Evolutionary conservation across 352 stramenopile species (phyloP).

Genomic region (Globisporangium viniferum): DNA sequence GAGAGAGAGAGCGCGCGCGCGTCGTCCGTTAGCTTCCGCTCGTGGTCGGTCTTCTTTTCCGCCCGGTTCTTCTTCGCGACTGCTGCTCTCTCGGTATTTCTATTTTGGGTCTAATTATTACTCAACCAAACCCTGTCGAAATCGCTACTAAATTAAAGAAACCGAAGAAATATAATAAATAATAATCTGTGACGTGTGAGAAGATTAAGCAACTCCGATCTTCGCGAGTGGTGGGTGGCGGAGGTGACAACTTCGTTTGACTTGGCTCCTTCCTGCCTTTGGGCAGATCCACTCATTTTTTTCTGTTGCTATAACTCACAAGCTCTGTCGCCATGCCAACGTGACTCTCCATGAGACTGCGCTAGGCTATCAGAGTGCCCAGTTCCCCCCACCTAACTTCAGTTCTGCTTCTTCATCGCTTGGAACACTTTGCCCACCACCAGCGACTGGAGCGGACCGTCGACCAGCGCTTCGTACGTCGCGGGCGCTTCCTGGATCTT

Average conservation of each 20-base stretch:
- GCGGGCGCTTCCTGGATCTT: conserved; percentile 47
- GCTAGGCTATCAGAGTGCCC: background rate
- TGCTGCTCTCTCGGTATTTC: background rate
- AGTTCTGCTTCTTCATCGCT: background rate
- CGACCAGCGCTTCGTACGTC: conserved; percentile 34
- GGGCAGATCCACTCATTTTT: background rate
- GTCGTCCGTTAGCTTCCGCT: background rate
- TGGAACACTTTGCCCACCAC: conserved; percentile 8
- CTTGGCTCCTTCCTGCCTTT: background rate
- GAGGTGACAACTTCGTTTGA: background rate
- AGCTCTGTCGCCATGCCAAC: background rate
- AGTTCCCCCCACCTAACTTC: background rate
- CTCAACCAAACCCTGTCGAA: background rate
- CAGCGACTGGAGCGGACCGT: conserved; percentile 15
- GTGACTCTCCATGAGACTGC: background rate
- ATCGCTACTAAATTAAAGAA: background rate
- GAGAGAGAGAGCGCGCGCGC: background rate
- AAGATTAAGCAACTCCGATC: too few relatives aligned
- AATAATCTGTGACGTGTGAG: too few relatives aligned
- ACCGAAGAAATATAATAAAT: too few relatives aligned
- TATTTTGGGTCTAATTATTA: background rate
- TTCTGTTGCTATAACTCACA: background rate
- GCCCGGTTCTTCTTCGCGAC: background rate
- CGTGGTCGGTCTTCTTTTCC: background rate
- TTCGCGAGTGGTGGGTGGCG: too few relatives aligned